A percentile compares a stretch with the other conserved stretches of the same genome.
phyloP scores from a whole-genome alignment of 768 basidiomycete species.

The Hemileccinum rubropunctum region DNA sequence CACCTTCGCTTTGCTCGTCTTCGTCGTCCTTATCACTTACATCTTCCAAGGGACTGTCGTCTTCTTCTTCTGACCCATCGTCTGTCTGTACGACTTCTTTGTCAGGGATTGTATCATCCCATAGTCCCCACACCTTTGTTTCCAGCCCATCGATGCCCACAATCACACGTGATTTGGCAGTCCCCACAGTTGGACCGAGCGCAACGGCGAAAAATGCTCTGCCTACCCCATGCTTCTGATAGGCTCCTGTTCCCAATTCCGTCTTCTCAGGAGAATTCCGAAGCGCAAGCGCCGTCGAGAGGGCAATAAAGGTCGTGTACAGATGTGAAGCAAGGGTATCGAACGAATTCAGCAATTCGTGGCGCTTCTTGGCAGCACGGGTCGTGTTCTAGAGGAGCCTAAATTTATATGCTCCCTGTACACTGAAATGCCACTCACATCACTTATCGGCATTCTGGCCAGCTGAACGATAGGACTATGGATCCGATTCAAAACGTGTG shows the following conservation, averaged over 20 bases:
- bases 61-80: neutral
- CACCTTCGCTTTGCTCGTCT: constrained; percentile 9
- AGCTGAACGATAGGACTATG: constrained; percentile 66
- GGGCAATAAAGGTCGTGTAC: constrained; percentile 67
- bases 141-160: constrained; percentile 66
- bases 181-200: constrained; percentile 62
- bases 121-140: constrained; percentile 34
- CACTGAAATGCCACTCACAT: constrained; percentile 31
- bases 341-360: constrained; percentile 60
- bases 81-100: constrained; percentile 30
- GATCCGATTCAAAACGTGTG: neutral
- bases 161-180: constrained; percentile 59
- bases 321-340: constrained; percentile 75
- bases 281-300: constrained; percentile 65
- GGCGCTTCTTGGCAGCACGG: constrained; percentile 54
- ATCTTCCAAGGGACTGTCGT: neutral
- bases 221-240: constrained; percentile 6
- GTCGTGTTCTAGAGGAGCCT: constrained; percentile 36
- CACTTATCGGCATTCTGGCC: constrained; percentile 46
- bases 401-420: no score
- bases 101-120: constrained; percentile 1
- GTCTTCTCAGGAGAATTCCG: constrained; percentile 9
- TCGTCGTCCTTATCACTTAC: constrained; percentile 3
- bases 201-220: constrained; percentile 59
- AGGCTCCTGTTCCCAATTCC: neutral